phyloP scores from a whole-genome alignment of 2,329 filamentous ascomycete genomes.

The Fusarium odoratissimum region DNA sequence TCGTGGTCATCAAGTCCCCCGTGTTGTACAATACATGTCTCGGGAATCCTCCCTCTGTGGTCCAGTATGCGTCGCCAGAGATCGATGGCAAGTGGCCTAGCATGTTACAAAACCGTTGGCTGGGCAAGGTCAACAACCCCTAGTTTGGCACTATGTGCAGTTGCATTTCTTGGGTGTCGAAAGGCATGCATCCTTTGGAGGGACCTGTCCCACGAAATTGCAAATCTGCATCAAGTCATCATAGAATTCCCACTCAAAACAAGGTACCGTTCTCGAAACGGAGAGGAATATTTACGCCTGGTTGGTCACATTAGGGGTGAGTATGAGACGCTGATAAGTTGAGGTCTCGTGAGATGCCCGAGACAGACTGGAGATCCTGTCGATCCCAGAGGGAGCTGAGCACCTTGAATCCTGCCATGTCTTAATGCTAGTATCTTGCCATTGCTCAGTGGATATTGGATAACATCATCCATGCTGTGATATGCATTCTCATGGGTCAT shows the following conservation, averaged over 20 bases:
- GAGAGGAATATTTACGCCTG: slow-evolving; percentile 35
- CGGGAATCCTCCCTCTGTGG: slow-evolving; percentile 28
- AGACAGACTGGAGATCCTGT: slow-evolving; percentile 26
- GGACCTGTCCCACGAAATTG: background rate
- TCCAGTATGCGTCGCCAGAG: slow-evolving; percentile 25
- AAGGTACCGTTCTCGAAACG: background rate
- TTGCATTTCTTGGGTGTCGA: background rate
- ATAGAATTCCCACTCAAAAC: slow-evolving; percentile 6
- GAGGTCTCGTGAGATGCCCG: slow-evolving; percentile 35
- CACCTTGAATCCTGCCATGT: slow-evolving; percentile 23
- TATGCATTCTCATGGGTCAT: slow-evolving; percentile 23
- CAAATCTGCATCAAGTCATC: slow-evolving; percentile 1
- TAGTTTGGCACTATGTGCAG: background rate
- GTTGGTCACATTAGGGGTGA: slow-evolving; percentile 12
- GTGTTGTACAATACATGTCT: slow-evolving; percentile 38
- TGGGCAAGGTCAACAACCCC: background rate
- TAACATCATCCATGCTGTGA: slow-evolving; percentile 12
- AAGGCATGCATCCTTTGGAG: slow-evolving; percentile 10
- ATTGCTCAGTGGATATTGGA: slow-evolving; percentile 14
- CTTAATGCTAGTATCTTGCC: slow-evolving; percentile 6
- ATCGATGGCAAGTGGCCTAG: slow-evolving; percentile 10
- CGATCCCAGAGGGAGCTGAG: slow-evolving; percentile 29
- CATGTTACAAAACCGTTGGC: slow-evolving; percentile 7
- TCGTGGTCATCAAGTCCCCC: slow-evolving; percentile 19
- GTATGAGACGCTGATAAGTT: slow-evolving; percentile 15